Percentiles rank a stretch among this genome's conserved stretches.
These are phyloP conservation scores for Colletotrichum sansevieriae DNA, from an alignment of 2,329 filamentous ascomycete genomes.

Conservation along the genomic window DNA sequence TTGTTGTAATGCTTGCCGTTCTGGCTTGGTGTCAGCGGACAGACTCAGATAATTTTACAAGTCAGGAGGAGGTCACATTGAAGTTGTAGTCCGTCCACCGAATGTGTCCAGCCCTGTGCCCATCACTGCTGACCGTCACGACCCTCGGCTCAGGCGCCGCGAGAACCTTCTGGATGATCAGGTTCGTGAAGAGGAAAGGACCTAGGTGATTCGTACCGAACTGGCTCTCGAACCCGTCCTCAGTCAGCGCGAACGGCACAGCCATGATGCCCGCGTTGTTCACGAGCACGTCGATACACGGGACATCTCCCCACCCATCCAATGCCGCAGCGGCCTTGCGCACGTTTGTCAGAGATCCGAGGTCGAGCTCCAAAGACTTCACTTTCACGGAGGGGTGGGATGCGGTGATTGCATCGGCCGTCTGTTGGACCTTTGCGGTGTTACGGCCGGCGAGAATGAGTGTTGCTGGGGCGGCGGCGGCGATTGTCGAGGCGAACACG, in stretches of 20 bases:
- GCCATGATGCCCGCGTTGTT: constrained; percentile 61
- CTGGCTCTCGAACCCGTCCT: constrained; percentile 56
- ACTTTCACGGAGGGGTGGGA: constrained; percentile 50
- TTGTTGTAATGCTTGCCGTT: constrained; percentile 44
- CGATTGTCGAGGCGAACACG: constrained; percentile 53
- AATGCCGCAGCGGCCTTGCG: constrained; percentile 54
- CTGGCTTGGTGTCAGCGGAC: not conserved
- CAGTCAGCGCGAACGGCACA: constrained; percentile 46
- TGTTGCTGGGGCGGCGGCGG: constrained; percentile 53
- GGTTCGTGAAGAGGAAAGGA: constrained; percentile 56
- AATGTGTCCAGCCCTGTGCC: constrained; percentile 56
- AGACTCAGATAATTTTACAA: too few species aligned
- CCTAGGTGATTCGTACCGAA: constrained; percentile 55
- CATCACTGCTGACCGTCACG: constrained; percentile 60
- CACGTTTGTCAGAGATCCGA: constrained; percentile 55
- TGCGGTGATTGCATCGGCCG: constrained; percentile 52
- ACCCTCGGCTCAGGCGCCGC: constrained; percentile 50
- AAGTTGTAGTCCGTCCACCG: constrained; percentile 61
- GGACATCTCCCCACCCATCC: constrained; percentile 49
- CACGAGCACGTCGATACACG: constrained; percentile 55
- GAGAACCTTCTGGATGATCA: constrained; percentile 50
- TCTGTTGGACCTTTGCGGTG: constrained; percentile 53
- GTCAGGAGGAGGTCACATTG: constrained; percentile 45
- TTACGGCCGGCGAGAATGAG: constrained; percentile 63
- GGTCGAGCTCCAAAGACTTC: constrained; percentile 54